Evolutionary conservation across 306 rosid species (phyloP), one percentile per base, ranked within the genome.

Genomic region (Albizia julibrissin): DNA sequence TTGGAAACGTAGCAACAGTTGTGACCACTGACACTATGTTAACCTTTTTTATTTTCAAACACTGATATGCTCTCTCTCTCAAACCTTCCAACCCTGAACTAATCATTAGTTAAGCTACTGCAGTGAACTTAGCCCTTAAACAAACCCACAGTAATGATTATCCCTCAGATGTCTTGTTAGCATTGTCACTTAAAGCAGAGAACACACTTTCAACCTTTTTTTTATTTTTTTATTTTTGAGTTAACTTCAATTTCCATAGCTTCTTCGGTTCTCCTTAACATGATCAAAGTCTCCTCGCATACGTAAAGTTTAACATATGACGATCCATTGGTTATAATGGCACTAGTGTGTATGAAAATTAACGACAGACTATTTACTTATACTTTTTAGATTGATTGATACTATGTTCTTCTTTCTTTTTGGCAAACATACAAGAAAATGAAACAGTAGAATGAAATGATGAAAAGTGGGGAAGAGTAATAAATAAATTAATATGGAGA

Each of bases 1-100:
- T 69, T 29, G 78, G n/a, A 83, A 58, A 86, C 79, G 81, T 78
- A 42, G 77, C 79, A 85, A 85, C 72, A 85, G 80, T 75, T 85
- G 82, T 75, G 78, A 81, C 84, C 86, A 81, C 34, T 61, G 67
- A 86, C 72, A 69, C 37, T 70, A 75, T 6, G 71, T 84, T 77
- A 59, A 67, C 22, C 18, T 33, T 66, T 33, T 59, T n/a, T 40
- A 44, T 62, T 77, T 49, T 70, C 81, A 80, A 58, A 22, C 65
- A 58, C 15, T 58, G 12, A 56, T 16, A 21, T 6, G 14, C 65
- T 58, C 64, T 56, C 62, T n/a, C 44, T 68, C 74, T 79, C 69
- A 8, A 85, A 76, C 72, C 42, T 82, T 79, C 86, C 83, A 44
- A 24, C 74, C 80, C 87, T 72, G 68, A 65, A 52, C 26, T 78